Conservation (phyloP, 2,329 filamentous ascomycete species). For the Arthrobotrys conoides region DNA sequence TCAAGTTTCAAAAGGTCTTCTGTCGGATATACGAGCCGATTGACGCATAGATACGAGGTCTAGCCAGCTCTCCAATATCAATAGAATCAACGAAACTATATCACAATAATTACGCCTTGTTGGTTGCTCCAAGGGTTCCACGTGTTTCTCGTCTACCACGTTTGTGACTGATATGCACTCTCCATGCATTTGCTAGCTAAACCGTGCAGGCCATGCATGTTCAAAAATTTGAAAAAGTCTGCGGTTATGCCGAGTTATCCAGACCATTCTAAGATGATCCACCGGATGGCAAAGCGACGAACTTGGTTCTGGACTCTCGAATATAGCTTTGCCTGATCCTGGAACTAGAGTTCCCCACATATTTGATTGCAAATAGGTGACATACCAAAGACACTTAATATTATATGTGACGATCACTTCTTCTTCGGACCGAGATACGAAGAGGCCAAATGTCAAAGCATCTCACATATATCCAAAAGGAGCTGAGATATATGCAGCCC, state of each 20-base stretch:
- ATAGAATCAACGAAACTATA: constrained; percentile 10
- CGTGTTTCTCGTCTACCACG: constrained; percentile 55
- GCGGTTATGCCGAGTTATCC: constrained; percentile 29
- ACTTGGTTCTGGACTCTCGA: constrained; percentile 10
- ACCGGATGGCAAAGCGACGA: neutral
- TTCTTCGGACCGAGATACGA: constrained; percentile 21
- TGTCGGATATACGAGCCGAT: constrained; percentile 6
- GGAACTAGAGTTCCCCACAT: constrained; percentile 19
- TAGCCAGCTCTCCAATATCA: constrained; percentile 8
- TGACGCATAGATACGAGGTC: constrained; percentile 8
- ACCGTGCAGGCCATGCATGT: constrained; percentile 18
- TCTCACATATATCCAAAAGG: constrained; percentile 2
- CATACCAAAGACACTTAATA: constrained; percentile 9
- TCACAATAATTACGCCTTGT: constrained; percentile 37
- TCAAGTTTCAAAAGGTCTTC: neutral
- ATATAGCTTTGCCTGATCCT: neutral
- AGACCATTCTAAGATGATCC: neutral
- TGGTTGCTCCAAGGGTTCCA: constrained; percentile 31
- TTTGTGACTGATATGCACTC: constrained; percentile 39
- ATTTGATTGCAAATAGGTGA: constrained; percentile 12
- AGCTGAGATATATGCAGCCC: constrained; percentile 3
- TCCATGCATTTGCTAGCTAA: constrained; percentile 3
- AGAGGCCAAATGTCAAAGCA: neutral
- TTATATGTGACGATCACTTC: constrained; percentile 36
- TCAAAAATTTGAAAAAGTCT: neutral